Percentiles rank a stretch among this genome's conserved stretches.
Conservation (phyloP, 768 basidiomycete genomes). For the Russula virescens region DNA sequence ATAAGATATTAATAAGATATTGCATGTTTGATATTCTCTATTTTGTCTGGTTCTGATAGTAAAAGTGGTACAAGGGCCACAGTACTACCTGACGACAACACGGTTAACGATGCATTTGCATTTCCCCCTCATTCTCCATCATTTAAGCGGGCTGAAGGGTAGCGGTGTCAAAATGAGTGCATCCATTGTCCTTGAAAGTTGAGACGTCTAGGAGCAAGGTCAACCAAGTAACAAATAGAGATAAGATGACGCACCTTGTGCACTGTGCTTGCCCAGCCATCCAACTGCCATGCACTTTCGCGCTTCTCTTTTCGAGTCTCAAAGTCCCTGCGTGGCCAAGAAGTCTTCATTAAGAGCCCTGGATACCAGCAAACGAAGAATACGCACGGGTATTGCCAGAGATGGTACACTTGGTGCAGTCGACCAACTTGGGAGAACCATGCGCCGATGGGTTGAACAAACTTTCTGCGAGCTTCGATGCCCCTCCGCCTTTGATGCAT, state of each 20-base stretch:
- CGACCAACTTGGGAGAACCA: slow-evolving; percentile 89
- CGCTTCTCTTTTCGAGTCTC: slow-evolving; percentile 77
- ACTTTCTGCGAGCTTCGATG: slow-evolving; percentile 86
- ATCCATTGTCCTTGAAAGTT: slow-evolving; percentile 83
- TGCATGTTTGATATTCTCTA: too few relatives aligned
- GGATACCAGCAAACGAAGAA: neutral
- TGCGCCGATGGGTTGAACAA: slow-evolving; percentile 82
- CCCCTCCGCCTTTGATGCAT: slow-evolving; percentile 66
- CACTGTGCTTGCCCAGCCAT: slow-evolving; percentile 94
- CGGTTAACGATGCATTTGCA: slow-evolving; percentile 65
- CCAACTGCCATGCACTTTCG: slow-evolving; percentile 89
- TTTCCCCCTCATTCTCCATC: slow-evolving; percentile 77
- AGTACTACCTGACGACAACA: slow-evolving; percentile 78
- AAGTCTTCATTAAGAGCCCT: neutral
- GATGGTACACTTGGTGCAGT: slow-evolving; percentile 85
- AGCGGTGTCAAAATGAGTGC: slow-evolving; percentile 76
- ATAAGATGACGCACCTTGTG: slow-evolving; percentile 55
- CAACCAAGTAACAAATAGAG: neutral
- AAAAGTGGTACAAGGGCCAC: slow-evolving; percentile 15
- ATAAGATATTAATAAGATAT: too few relatives aligned
- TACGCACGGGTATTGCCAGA: slow-evolving; percentile 93
- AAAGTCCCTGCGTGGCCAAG: slow-evolving; percentile 46
- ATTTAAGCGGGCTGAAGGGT: slow-evolving; percentile 83
- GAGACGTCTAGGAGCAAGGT: slow-evolving; percentile 62
- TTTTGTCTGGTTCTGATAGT: neutral